phyloP scores from a whole-genome alignment of 805 yeast species.

The Komagataella mondaviorum region DNA sequence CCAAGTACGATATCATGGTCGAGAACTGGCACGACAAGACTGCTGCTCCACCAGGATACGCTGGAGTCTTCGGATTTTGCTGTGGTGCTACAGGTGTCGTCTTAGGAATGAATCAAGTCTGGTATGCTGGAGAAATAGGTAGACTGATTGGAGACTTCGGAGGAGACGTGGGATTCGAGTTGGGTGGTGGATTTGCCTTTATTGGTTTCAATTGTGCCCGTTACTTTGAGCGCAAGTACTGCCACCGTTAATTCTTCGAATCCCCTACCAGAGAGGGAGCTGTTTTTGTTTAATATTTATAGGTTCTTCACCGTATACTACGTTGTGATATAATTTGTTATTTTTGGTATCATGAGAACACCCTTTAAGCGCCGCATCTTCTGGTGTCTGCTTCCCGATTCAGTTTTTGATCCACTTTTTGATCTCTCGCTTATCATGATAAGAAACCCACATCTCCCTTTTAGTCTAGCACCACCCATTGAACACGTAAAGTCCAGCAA shows the following conservation, averaged over 20 bases:
- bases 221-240: constrained; percentile 53
- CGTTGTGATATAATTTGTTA: neutral
- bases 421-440: neutral
- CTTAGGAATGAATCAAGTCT: constrained; percentile 76
- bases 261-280: neutral
- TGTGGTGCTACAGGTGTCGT: constrained; percentile 81
- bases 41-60: constrained; percentile 60
- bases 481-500: neutral
- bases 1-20: constrained; percentile 34
- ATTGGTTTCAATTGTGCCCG: constrained; percentile 44
- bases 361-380: neutral
- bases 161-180: constrained; percentile 82
- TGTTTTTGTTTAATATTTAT: neutral
- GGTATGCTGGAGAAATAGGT: constrained; percentile 69
- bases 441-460: neutral
- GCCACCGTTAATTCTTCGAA: constrained; percentile 26
- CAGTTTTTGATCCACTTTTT: neutral
- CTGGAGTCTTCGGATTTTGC: constrained; percentile 68
- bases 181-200: constrained; percentile 55
- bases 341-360: neutral
- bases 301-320: neutral
- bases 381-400: neutral
- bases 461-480: neutral
- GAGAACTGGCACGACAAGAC: constrained; percentile 44
- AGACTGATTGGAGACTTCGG: constrained; percentile 47